Conservation (phyloP, 1,139 yeast species). For the Yamadazyma trypodendri region DNA sequence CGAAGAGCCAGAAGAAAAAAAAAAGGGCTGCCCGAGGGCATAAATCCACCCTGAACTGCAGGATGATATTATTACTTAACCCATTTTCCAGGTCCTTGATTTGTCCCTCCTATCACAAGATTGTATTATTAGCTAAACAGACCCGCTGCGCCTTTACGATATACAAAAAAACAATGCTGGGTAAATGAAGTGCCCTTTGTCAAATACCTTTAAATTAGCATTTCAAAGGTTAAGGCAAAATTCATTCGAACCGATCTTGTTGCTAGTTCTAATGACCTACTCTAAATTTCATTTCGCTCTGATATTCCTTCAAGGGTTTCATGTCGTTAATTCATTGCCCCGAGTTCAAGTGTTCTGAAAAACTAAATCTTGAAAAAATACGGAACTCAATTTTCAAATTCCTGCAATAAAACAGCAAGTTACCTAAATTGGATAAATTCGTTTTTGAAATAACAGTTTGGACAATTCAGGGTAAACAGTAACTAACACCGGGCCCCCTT, state of each 20-base stretch:
- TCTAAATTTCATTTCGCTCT: background rate
- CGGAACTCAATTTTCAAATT: background rate
- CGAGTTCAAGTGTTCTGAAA: too few relatives aligned
- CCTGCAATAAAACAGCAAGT: slow-evolving; percentile 10
- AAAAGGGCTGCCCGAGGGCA: background rate
- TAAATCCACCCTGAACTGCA: background rate
- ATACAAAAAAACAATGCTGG: background rate
- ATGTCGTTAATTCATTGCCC: too few relatives aligned
- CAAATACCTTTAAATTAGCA: too few relatives aligned
- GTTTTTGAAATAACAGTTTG: background rate
- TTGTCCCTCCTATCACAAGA: background rate
- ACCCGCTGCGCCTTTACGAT: slow-evolving; percentile 1
- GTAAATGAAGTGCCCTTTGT: too few relatives aligned
- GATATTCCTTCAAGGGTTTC: background rate
- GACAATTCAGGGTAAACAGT: slow-evolving; percentile 3
- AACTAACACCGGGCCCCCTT: slow-evolving; percentile 3
- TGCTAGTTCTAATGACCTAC: too few relatives aligned
- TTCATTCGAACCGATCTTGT: too few relatives aligned
- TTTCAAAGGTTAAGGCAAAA: too few relatives aligned
- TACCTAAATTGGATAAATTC: slow-evolving; percentile 3
- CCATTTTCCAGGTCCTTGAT: background rate
- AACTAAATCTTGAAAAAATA: slow-evolving; percentile 1
- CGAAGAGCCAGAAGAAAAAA: too few relatives aligned
- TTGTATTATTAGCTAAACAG: background rate
- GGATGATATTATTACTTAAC: background rate